These are phyloP conservation scores for Radiomyces spectabilis DNA, from an alignment of 192 early-diverging fungal genomes.

Conservation along the genomic window DNA sequence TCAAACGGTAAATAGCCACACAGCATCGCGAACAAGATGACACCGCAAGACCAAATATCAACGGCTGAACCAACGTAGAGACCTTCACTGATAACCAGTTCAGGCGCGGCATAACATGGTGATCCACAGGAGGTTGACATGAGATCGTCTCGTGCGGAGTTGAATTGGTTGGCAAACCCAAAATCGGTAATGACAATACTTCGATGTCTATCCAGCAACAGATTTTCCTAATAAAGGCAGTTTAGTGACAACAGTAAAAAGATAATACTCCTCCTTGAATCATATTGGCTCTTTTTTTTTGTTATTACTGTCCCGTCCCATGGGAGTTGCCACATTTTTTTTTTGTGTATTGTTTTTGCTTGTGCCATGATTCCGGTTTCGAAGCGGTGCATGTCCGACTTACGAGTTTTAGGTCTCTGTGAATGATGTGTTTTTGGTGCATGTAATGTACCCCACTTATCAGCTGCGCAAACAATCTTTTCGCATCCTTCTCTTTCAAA, in stretches of 20 bases:
- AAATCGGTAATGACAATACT: slow-evolving; percentile 98
- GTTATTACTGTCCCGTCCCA: not conserved
- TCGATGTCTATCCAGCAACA: slow-evolving; percentile 84
- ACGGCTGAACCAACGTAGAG: slow-evolving; percentile 92
- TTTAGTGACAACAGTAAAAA: not conserved
- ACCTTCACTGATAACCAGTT: slow-evolving; percentile 95
- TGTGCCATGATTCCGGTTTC: not conserved
- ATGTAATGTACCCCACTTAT: slow-evolving; percentile 89
- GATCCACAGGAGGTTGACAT: slow-evolving; percentile 95
- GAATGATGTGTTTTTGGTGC: slow-evolving; percentile 90
- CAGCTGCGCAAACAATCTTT: slow-evolving; percentile 88
- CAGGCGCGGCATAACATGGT: slow-evolving; percentile 98
- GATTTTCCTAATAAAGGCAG: slow-evolving; percentile 69
- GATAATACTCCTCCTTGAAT: not conserved
- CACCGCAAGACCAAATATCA: slow-evolving; percentile 98
- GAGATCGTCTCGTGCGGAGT: slow-evolving; percentile 63
- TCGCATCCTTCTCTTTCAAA: slow-evolving; percentile 86
- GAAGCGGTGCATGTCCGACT: slow-evolving; percentile 1
- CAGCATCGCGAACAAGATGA: slow-evolving; percentile 93
- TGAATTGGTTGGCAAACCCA: slow-evolving; percentile 94
- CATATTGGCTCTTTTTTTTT: slow-evolving; percentile 2
- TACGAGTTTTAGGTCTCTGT: slow-evolving; percentile 94
- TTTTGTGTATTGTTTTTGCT: not conserved
- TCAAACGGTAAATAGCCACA: slow-evolving; percentile 86
- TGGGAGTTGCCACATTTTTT: not conserved